Evolutionary conservation across 1,139 yeast species (phyloP), one percentile per base, ranked within the genome.

Genomic region (Kluyveromyces sp.): DNA sequence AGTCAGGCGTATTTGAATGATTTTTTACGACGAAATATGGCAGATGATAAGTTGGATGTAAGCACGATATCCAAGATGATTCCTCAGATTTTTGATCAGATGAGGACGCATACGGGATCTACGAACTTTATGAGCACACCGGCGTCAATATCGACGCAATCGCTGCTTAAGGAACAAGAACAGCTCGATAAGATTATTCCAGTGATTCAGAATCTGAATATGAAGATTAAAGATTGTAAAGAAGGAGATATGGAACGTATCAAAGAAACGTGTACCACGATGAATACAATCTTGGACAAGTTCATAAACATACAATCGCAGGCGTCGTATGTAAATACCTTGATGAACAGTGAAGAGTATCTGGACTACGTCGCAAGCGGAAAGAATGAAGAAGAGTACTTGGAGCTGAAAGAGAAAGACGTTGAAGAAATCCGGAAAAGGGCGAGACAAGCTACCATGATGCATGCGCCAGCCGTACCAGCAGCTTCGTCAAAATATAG

Each of bases 291-390:
- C 30, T 46, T 61, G 22, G 64, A 61, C 44, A 51, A 58, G 7
- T 61, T 63, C 61, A 55, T 60, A 25, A 47, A 50, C 36, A 59
- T 61, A 30, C 64, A 60, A 41, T 58, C 63, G 7, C 62, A 60
- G 39, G 64, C 64, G 7, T 59, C 61, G 13, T 56, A 59, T 33
- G 49, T 58, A 12, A 49, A 59, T 35, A 48, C 53, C 13, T 38
- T 61, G 17, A 59, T 60, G 64, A 49, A 46, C 20, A 52, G 55
- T 28, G 45, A 49, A 11, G 41, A 43, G 9, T 56, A 56, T 33
- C 35, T 56, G 19, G 45, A 49, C 30, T 47, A 49, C 33, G 41
- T 51, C 12, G 47, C 49, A 16, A 46, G 44, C 18, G 39, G 36
- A 2, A 43, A 43, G 15, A 47, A 47, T 8, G 50, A 47, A 20